Evolutionary conservation across 2,329 filamentous ascomycete genomes (phyloP).

Genomic region (Keithomyces neogunnii): DNA sequence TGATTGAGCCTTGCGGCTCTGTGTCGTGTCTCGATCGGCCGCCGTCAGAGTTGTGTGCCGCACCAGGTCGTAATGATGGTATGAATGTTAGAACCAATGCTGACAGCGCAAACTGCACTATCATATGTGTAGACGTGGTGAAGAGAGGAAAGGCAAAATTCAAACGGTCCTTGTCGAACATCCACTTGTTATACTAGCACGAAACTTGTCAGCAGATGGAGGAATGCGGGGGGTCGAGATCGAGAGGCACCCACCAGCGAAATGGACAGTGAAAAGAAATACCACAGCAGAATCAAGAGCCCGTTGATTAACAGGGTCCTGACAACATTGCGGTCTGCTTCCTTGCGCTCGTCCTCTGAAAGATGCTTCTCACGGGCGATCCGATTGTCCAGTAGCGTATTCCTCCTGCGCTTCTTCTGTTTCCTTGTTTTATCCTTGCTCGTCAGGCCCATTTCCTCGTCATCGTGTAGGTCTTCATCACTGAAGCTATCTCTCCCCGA

Average conservation of each 20-base stretch:
- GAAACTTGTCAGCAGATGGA: constrained; percentile 10
- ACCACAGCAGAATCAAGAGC: constrained; percentile 82
- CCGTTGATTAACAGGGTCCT: constrained; percentile 64
- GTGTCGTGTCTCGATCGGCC: constrained; percentile 42
- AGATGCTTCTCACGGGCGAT: constrained; percentile 52
- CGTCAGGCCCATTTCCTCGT: constrained; percentile 85
- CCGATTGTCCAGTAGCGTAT: constrained; percentile 61
- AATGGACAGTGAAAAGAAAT: constrained; percentile 83
- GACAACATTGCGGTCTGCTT: constrained; percentile 67
- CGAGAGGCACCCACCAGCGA: constrained; percentile 60
- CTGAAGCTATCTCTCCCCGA: constrained; percentile 48
- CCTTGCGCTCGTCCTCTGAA: constrained; percentile 63
- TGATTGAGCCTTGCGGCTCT: constrained; percentile 52
- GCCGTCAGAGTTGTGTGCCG: constrained; percentile 36
- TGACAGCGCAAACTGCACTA: constrained; percentile 81
- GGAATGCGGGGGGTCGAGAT: background rate
- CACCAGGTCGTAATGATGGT: constrained; percentile 68
- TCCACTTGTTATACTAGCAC: constrained; percentile 97
- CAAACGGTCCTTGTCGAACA: constrained; percentile 80
- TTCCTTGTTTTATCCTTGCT: constrained; percentile 61
- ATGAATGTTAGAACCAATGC: constrained; percentile 71
- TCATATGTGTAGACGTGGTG: constrained; percentile 91
- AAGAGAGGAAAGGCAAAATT: constrained; percentile 94
- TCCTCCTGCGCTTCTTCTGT: constrained; percentile 56
- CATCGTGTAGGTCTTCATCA: constrained; percentile 69